Conservation (phyloP, 306 rosid species). For the Prinsepia uniflora region DNA sequence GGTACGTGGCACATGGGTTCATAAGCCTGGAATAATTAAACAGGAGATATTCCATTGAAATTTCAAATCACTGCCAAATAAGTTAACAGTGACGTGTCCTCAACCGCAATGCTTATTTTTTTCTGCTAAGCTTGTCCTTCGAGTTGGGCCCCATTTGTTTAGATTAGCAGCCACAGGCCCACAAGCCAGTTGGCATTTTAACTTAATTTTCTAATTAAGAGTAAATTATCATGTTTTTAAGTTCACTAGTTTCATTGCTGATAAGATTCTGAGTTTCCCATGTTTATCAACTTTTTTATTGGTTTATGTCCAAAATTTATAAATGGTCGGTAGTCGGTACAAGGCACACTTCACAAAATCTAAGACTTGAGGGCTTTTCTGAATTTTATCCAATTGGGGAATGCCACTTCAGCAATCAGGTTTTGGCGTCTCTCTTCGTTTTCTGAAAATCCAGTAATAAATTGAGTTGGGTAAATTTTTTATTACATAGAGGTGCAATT, state of each 20-base stretch:
- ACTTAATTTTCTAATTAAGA: background rate
- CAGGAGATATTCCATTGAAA: background rate
- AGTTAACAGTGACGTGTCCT: background rate
- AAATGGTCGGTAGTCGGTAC: background rate
- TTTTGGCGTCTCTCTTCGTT: background rate
- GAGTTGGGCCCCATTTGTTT: too few relatives aligned
- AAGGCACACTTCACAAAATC: background rate
- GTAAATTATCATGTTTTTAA: background rate
- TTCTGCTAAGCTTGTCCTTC: background rate
- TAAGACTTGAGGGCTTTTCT: slow-evolving; percentile 2
- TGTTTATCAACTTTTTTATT: background rate
- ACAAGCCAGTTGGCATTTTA: background rate
- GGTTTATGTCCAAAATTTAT: background rate
- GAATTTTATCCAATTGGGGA: background rate
- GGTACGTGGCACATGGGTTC: background rate
- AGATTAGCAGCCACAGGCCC: background rate
- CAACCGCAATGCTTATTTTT: background rate
- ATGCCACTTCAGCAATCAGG: background rate
- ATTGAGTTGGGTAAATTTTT: background rate
- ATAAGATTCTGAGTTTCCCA: slow-evolving; percentile 10
- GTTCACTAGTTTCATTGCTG: slow-evolving; percentile 4
- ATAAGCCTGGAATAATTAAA: background rate
- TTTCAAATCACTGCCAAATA: slow-evolving; percentile 1
- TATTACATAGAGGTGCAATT: background rate
- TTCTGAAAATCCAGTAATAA: background rate